A percentile compares a stretch with the other conserved stretches of the same genome.
Evolutionary conservation across 768 basidiomycete species (phyloP).

Genomic region (Pholiota conissans): DNA sequence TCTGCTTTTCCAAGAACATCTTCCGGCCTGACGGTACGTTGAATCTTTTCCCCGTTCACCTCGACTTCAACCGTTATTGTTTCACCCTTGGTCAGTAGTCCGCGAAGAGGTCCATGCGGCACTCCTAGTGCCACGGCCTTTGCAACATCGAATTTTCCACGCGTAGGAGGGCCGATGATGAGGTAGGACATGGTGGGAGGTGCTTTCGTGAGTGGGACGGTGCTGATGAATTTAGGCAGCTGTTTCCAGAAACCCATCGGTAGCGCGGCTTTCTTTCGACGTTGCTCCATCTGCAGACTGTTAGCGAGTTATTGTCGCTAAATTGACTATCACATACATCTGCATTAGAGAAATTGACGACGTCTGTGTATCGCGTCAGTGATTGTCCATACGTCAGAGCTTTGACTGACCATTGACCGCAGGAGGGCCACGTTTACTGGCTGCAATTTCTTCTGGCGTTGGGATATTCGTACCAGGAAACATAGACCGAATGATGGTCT

Average conservation of each 20-base stretch:
- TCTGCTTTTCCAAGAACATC: slow-evolving; percentile 60
- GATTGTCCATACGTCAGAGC: too few species aligned
- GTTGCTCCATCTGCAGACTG: slow-evolving; percentile 24
- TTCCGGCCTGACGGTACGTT: slow-evolving; percentile 56
- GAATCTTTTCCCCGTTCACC: slow-evolving; percentile 38
- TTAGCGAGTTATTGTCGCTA: background rate
- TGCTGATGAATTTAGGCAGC: slow-evolving; percentile 33
- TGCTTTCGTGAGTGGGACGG: slow-evolving; percentile 10
- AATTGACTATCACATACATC: slow-evolving; percentile 8
- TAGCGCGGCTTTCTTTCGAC: slow-evolving; percentile 22
- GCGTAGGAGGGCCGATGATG: slow-evolving; percentile 50
- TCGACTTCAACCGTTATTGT: slow-evolving; percentile 55
- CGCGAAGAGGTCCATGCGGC: slow-evolving; percentile 51
- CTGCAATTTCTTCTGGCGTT: background rate
- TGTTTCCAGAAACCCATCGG: slow-evolving; percentile 37
- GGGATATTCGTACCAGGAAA: slow-evolving; percentile 47
- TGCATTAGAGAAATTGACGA: background rate
- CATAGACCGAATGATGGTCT: slow-evolving; percentile 54
- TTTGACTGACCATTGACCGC: background rate
- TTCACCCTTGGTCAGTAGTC: slow-evolving; percentile 63
- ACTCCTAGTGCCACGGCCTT: slow-evolving; percentile 68
- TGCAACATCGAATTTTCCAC: slow-evolving; percentile 71
- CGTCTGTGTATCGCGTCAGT: background rate
- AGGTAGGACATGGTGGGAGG: slow-evolving; percentile 49
- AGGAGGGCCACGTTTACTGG: background rate